These are phyloP conservation scores for Isabelozyma heimii DNA, from an alignment of 805 yeast species.

Conservation along the genomic window DNA sequence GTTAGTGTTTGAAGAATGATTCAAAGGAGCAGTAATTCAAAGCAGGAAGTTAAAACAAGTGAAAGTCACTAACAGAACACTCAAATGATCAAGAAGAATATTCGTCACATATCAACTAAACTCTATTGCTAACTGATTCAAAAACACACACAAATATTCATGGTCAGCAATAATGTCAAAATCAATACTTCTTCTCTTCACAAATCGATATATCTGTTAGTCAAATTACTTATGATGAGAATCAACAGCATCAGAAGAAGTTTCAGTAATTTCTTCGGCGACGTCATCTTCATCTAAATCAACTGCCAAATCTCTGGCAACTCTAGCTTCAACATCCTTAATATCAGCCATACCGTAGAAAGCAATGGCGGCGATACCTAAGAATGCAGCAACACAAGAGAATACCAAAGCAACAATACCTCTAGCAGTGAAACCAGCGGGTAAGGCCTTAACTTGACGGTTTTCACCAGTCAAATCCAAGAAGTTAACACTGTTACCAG, in stretches of 20 bases:
- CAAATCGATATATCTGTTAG: neutral
- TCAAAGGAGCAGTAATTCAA: neutral
- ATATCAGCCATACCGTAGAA: conserved; percentile 86
- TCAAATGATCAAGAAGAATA: neutral
- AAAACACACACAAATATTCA: conserved; percentile 18
- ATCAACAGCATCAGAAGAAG: conserved; percentile 1
- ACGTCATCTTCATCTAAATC: conserved; percentile 38
- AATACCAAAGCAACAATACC: conserved; percentile 94
- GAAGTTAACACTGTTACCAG: conserved; percentile 66
- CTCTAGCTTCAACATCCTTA: conserved; percentile 61
- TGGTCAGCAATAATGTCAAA: conserved; percentile 7
- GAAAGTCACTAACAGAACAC: neutral
- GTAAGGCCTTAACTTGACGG: conserved; percentile 63
- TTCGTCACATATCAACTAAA: neutral
- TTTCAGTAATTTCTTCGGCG: conserved; percentile 9
- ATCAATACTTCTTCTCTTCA: neutral
- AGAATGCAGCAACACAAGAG: conserved; percentile 79
- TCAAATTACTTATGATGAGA: neutral
- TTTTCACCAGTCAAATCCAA: conserved; percentile 74
- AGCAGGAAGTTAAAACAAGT: neutral
- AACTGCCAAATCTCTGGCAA: conserved; percentile 53
- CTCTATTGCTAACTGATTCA: neutral
- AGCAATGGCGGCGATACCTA: conserved; percentile 76
- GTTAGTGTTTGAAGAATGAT: too few relatives aligned
- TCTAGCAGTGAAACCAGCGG: conserved; percentile 88